These are phyloP conservation scores for Dendrostoma leiphaemia DNA, from an alignment of 2,329 filamentous ascomycete genomes.

Conservation along the genomic window DNA sequence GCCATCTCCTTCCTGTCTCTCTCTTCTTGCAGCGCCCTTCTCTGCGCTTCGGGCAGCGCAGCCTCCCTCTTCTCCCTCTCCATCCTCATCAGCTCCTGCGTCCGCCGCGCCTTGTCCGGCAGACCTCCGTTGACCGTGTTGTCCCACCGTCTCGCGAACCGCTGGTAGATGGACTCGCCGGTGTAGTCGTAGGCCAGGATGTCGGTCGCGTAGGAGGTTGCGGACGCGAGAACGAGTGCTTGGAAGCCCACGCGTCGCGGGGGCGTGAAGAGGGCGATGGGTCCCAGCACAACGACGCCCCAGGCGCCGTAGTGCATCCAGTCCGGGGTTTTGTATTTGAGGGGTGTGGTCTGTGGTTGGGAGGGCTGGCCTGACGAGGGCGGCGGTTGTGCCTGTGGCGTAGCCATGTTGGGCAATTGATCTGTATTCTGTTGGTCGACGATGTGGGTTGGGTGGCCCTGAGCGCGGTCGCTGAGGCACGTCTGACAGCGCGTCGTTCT, in stretches of 20 bases:
- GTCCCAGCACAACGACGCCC: slow-evolving; percentile 44
- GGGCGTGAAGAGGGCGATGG: slow-evolving; percentile 49
- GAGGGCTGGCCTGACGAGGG: neutral
- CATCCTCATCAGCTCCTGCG: slow-evolving; percentile 44
- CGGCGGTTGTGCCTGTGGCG: slow-evolving; percentile 10
- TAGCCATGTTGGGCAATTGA: slow-evolving; percentile 7
- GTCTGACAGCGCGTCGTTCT: too few species aligned
- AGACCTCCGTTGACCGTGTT: slow-evolving; percentile 52
- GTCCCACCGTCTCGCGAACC: slow-evolving; percentile 41
- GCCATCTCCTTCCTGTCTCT: slow-evolving; percentile 18
- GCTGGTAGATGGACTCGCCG: slow-evolving; percentile 49
- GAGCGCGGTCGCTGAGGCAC: too few species aligned
- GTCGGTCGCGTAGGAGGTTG: slow-evolving; percentile 52
- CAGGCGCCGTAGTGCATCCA: slow-evolving; percentile 47
- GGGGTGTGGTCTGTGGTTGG: neutral
- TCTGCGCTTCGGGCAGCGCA: slow-evolving; percentile 28
- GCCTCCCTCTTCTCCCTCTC: slow-evolving; percentile 40
- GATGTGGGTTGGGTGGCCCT: too few species aligned
- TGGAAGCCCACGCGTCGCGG: slow-evolving; percentile 52
- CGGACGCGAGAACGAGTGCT: slow-evolving; percentile 46
- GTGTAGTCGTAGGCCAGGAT: slow-evolving; percentile 57
- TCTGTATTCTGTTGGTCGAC: too few species aligned
- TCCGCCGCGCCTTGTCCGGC: slow-evolving; percentile 52
- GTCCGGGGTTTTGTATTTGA: slow-evolving; percentile 25
- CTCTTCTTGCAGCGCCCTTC: slow-evolving; percentile 29